These are phyloP conservation scores for Yamadazyma atlantica DNA, from an alignment of 1,139 yeast genomes.

Conservation along the genomic window DNA sequence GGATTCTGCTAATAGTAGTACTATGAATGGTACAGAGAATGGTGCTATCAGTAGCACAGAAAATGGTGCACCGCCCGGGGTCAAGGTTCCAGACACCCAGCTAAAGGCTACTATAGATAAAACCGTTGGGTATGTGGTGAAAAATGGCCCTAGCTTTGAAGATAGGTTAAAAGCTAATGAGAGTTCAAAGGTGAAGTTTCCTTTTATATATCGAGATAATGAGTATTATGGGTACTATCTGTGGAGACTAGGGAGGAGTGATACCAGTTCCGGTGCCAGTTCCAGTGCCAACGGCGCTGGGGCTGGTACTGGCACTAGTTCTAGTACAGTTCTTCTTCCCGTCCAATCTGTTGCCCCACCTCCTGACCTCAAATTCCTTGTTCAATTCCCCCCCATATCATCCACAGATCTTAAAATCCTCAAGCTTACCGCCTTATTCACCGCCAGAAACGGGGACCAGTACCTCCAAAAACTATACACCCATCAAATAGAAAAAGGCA, in stretches of 20 bases:
- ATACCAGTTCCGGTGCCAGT: background rate
- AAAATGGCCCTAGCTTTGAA: conserved; percentile 71
- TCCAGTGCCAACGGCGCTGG: background rate
- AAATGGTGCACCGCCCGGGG: conserved; percentile 33
- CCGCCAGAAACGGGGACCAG: conserved; percentile 54
- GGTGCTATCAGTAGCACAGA: too few relatives aligned
- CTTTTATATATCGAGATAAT: conserved; percentile 56
- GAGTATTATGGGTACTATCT: conserved; percentile 59
- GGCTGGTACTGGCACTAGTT: conserved; percentile 1
- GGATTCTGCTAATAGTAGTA: too few relatives aligned
- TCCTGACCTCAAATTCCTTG: conserved; percentile 43
- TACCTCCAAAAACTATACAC: conserved; percentile 38
- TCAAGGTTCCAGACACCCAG: conserved; percentile 58
- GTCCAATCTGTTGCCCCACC: conserved; percentile 3
- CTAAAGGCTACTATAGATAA: conserved; percentile 60
- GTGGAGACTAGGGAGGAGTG: conserved; percentile 27
- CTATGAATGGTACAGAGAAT: too few relatives aligned
- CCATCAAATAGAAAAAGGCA: conserved; percentile 35
- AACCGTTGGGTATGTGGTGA: conserved; percentile 67
- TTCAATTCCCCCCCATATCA: conserved; percentile 56
- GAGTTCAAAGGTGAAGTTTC: conserved; percentile 51
- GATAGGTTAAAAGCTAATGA: conserved; percentile 52
- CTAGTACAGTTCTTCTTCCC: too few relatives aligned
- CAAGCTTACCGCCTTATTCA: conserved; percentile 70
- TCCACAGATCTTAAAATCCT: conserved; percentile 66